A percentile compares a stretch with the other conserved stretches of the same genome.
Evolutionary conservation across 2,329 filamentous ascomycete genomes (phyloP).

Genomic region (Zasmidium citrigriseum): DNA sequence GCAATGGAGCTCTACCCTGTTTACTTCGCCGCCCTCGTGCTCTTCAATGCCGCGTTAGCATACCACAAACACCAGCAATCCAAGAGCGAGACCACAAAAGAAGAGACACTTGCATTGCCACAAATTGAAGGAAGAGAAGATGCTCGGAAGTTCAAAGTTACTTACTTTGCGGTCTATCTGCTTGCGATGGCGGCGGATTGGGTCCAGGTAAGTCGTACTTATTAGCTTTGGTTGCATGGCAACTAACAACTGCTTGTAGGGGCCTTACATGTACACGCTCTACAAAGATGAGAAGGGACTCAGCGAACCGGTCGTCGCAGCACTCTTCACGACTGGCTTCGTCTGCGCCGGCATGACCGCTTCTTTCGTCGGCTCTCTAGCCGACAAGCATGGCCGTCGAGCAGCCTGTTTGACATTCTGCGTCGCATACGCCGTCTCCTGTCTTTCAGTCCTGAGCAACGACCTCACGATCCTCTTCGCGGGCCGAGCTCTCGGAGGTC

Average conservation of each 20-base stretch:
- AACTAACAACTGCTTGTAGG: constrained; percentile 29
- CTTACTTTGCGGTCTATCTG: constrained; percentile 48
- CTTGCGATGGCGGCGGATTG: constrained; percentile 50
- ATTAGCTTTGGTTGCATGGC: neutral
- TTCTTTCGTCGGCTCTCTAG: constrained; percentile 50
- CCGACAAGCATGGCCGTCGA: constrained; percentile 54
- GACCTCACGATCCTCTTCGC: constrained; percentile 50
- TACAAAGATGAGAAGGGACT: constrained; percentile 55
- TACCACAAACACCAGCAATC: constrained; percentile 16
- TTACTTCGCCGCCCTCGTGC: constrained; percentile 24
- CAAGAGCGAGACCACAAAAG: constrained; percentile 9
- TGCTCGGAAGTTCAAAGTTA: constrained; percentile 40
- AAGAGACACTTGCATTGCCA: constrained; percentile 15
- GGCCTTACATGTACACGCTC: constrained; percentile 54
- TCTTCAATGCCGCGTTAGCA: constrained; percentile 23
- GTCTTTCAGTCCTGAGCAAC: constrained; percentile 53
- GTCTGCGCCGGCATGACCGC: constrained; percentile 52
- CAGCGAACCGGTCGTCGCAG: constrained; percentile 47
- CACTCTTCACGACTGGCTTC: constrained; percentile 52
- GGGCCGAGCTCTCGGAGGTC: constrained; percentile 56
- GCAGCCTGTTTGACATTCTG: constrained; percentile 59
- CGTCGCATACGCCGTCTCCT: constrained; percentile 54
- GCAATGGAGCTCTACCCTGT: constrained; percentile 27
- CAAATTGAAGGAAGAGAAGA: constrained; percentile 28
- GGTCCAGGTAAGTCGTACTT: constrained; percentile 41